phyloP scores from a whole-genome alignment of 805 yeast genomes.

The Wickerhamomyces hampshirensis region DNA sequence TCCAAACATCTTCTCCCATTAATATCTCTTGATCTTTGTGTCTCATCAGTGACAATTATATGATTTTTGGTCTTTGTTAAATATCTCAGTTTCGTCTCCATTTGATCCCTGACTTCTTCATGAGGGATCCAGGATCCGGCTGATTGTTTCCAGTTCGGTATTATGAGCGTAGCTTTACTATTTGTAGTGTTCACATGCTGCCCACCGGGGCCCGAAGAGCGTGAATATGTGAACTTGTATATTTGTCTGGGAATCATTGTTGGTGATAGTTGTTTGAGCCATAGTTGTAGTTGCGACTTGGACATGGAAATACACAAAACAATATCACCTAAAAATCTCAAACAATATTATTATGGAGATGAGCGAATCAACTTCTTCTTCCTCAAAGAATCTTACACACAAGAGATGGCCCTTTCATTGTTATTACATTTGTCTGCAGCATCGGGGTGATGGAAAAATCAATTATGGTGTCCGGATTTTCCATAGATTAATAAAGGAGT shows the following conservation, averaged over 20 bases:
- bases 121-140: slow-evolving; percentile 51
- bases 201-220: slow-evolving; percentile 86
- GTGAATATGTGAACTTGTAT: slow-evolving; percentile 42
- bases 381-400: no score
- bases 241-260: slow-evolving; percentile 37
- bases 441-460: no score
- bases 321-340: no score
- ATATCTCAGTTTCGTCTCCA: slow-evolving; percentile 39
- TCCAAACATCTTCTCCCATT: slow-evolving; percentile 55
- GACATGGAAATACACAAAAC: no score
- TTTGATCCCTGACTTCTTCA: slow-evolving; percentile 39
- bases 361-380: no score
- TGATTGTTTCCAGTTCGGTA: slow-evolving; percentile 41
- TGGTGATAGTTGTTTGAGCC: slow-evolving; percentile 35
- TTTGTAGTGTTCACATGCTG: slow-evolving; percentile 74
- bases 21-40: slow-evolving; percentile 49
- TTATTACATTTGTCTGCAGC: no score
- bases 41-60: slow-evolving; percentile 57
- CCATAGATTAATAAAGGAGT: no score
- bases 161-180: slow-evolving; percentile 59
- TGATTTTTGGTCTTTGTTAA: slow-evolving; percentile 44
- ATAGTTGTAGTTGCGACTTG: no score
- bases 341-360: no score
- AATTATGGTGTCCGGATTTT: no score
- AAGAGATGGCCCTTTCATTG: no score